Conservation (phyloP, 2,329 filamentous ascomycete species). For the Fusarium virguliforme region DNA sequence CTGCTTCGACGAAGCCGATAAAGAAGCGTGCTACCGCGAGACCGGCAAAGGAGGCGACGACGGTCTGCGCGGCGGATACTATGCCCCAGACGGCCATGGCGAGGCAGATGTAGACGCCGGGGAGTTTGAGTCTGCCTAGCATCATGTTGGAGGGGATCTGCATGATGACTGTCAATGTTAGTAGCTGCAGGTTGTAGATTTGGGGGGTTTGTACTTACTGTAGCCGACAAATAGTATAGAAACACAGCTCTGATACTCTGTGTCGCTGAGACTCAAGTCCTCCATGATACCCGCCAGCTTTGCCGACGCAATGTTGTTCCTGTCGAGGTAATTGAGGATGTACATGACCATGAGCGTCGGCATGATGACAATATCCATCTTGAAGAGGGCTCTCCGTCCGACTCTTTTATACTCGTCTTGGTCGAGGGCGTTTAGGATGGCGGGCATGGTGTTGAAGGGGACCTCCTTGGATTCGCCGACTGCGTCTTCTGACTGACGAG, state of each 20-base stretch:
- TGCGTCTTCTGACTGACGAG: neutral
- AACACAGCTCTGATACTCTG: neutral
- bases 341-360: neutral
- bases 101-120: neutral
- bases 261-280: neutral
- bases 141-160: conserved; percentile 11
- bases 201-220: neutral
- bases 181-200: neutral
- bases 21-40: neutral
- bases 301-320: neutral
- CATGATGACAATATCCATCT: conserved; percentile 2
- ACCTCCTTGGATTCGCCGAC: neutral
- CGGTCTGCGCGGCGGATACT: neutral
- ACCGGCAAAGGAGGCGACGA: neutral
- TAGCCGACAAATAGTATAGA: neutral
- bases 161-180: neutral
- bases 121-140: neutral
- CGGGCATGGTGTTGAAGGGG: neutral
- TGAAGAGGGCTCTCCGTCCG: neutral
- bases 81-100: neutral
- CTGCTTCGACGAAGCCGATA: neutral
- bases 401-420: neutral
- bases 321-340: neutral
- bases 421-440: neutral
- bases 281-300: neutral